Evolutionary conservation across 495 filamentous ascomycete genomes (phyloP).

Genomic region (Hypoxylon lienhwacheense): DNA sequence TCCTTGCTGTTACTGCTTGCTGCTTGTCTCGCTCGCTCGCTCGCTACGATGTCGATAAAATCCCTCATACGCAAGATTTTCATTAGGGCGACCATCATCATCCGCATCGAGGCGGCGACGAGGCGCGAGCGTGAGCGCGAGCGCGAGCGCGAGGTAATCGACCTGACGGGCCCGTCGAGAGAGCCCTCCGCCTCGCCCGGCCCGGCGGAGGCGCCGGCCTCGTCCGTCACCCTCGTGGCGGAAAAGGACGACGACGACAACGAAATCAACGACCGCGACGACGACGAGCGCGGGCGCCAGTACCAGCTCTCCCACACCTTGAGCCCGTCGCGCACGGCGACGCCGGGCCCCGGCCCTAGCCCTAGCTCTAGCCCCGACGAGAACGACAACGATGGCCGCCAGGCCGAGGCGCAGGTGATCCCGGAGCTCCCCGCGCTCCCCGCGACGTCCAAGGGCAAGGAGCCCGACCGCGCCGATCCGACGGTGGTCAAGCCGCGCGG

Average conservation of each 20-base stretch:
- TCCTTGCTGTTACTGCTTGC: too few relatives aligned
- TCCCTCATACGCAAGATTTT: slow-evolving; percentile 13
- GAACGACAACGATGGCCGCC: not conserved
- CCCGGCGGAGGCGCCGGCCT: not conserved
- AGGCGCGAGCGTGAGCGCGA: not conserved
- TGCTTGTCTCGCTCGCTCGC: too few relatives aligned
- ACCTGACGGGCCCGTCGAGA: slow-evolving; percentile 2
- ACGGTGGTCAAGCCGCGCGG: not conserved
- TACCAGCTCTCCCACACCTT: slow-evolving; percentile 1
- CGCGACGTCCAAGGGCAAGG: slow-evolving; percentile 4
- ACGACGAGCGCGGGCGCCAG: too few relatives aligned
- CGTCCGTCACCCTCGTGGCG: not conserved
- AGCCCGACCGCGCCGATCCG: not conserved
- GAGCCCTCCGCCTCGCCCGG: not conserved
- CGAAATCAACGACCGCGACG: too few relatives aligned
- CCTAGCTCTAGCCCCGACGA: slow-evolving; percentile 1
- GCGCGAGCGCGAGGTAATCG: slow-evolving; percentile 5
- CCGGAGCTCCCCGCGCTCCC: slow-evolving; percentile 3
- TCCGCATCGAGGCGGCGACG: slow-evolving; percentile 1
- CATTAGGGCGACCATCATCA: slow-evolving; percentile 19
- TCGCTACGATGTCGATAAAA: too few relatives aligned
- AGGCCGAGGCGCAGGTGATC: not conserved
- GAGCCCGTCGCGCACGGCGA: slow-evolving; percentile 8
- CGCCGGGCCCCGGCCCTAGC: not conserved
- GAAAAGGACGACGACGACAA: not conserved